Evolutionary conservation across 1,284 basidiomycete genomes (phyloP), one percentile per base, ranked within the genome.

Genomic region (Agroathelia rolfsii): DNA sequence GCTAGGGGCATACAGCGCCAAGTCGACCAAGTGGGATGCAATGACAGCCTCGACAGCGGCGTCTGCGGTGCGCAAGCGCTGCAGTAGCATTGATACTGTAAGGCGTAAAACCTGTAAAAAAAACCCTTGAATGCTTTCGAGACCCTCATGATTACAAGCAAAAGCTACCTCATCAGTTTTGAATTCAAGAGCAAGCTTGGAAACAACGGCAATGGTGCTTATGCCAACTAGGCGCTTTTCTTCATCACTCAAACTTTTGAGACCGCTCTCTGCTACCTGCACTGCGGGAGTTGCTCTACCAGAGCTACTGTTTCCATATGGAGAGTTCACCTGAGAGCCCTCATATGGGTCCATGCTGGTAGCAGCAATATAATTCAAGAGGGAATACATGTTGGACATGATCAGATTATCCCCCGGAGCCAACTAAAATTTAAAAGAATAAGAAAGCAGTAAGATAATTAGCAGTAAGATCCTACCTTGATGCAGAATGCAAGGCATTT

Each of bases 311-410:
- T n/a, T n/a, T n/a, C n/a, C n/a, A n/a, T n/a, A n/a, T n/a, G n/a
- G n/a, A n/a, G n/a, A n/a, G n/a, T n/a, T n/a, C n/a, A n/a, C n/a
- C n/a, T n/a, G n/a, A n/a, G n/a, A n/a, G 41, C 53, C 61, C 35
- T 77, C 81, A 24, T 70, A 69, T 24, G 75, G 66, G 35, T 79
- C 88, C 54, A 80, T 81, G 59, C 73, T 86, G 11, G 77, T 83
- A 22, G 75, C 76, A 2, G 82, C 76, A 36, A 96, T 81, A 49
- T 88, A 86, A 50, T 96, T 96, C 39, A 97, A 69, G 10, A 97
- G 69, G 6, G 90, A 93, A 55, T 97, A 96, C 75, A 95, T 85
- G 44, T 90, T 90, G 3, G 92, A 95, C 69, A 93, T 82, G 47
- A 92, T 73, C 28, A 93, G 72, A 52, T 94, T 90, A 45, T 94